Conservation (phyloP, 768 basidiomycete genomes). For the Phaffia tasmanica region DNA sequence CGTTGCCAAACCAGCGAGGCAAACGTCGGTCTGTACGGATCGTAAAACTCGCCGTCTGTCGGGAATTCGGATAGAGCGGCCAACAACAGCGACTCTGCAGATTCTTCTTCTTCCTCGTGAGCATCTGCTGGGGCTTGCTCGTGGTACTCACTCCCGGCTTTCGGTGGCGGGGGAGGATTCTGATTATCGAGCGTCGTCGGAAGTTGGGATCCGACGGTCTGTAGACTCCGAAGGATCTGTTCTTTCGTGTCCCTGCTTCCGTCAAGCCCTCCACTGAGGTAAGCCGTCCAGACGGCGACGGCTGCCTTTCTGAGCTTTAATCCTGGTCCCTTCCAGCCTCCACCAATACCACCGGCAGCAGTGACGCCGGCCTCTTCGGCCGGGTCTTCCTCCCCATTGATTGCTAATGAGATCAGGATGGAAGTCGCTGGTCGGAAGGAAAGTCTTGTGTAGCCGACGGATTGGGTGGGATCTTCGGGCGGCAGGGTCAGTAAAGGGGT, state of each 20-base stretch:
- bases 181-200: background rate
- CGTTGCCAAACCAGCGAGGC: slow-evolving; percentile 37
- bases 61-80: slow-evolving; percentile 39
- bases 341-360: no score
- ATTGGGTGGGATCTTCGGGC: slow-evolving; percentile 53
- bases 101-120: slow-evolving; percentile 26
- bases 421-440: slow-evolving; percentile 6
- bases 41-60: slow-evolving; percentile 29
- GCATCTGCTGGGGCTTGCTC: slow-evolving; percentile 24
- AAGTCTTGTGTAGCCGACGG: slow-evolving; percentile 26
- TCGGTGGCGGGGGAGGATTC: slow-evolving; percentile 10
- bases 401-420: slow-evolving; percentile 16
- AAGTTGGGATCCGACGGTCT: slow-evolving; percentile 5
- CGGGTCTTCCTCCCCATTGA: slow-evolving; percentile 18
- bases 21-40: slow-evolving; percentile 38
- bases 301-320: slow-evolving; percentile 19
- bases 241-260: slow-evolving; percentile 1
- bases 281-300: slow-evolving; percentile 7
- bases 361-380: background rate
- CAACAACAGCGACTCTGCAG: slow-evolving; percentile 39
- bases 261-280: slow-evolving; percentile 9
- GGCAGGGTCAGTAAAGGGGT: slow-evolving; percentile 50
- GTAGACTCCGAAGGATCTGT: slow-evolving; percentile 16
- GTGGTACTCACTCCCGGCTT: slow-evolving; percentile 25
- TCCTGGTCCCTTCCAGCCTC: slow-evolving; percentile 12